A percentile compares a stretch with the other conserved stretches of the same genome.
Conservation (phyloP, 768 basidiomycete species). For the Termitomyces sp. region DNA sequence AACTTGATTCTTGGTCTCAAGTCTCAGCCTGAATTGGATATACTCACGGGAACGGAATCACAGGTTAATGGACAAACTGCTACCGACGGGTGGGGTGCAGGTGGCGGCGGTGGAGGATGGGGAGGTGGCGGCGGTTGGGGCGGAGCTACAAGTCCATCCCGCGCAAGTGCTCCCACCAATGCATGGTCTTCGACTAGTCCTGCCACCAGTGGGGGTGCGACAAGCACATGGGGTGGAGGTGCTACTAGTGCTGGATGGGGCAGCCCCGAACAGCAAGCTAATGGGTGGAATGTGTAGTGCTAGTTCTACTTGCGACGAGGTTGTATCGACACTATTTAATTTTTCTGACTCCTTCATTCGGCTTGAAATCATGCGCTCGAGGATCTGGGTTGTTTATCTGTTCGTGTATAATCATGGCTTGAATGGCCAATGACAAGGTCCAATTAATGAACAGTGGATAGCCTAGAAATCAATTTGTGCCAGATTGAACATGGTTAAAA, state of each 20-base stretch:
- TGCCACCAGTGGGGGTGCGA: constrained; percentile 15
- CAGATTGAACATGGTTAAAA: too few relatives aligned
- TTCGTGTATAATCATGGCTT: too few relatives aligned
- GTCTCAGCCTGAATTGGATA: constrained; percentile 54
- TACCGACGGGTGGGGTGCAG: constrained; percentile 14
- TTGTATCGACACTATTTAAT: neutral
- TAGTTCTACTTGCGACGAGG: neutral
- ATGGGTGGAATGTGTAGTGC: constrained; percentile 51
- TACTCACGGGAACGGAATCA: constrained; percentile 39
- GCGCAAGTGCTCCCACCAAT: constrained; percentile 25
- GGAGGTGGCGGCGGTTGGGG: constrained; percentile 15
- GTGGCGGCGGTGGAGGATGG: constrained; percentile 16
- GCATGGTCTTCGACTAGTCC: constrained; percentile 22
- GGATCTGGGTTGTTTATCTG: too few relatives aligned
- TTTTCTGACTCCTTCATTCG: neutral
- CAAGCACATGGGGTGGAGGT: constrained; percentile 34
- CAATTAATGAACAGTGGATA: neutral
- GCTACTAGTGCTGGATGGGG: constrained; percentile 42
- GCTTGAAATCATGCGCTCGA: too few relatives aligned
- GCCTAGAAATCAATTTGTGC: neutral
- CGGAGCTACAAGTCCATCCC: constrained; percentile 23
- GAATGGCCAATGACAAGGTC: too few relatives aligned
- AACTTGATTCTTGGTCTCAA: constrained; percentile 77
- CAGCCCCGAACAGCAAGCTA: constrained; percentile 45
- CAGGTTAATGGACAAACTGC: constrained; percentile 25